phyloP scores from a whole-genome alignment of 176 grass and related monocot genomes.

The Avena insularis region DNA sequence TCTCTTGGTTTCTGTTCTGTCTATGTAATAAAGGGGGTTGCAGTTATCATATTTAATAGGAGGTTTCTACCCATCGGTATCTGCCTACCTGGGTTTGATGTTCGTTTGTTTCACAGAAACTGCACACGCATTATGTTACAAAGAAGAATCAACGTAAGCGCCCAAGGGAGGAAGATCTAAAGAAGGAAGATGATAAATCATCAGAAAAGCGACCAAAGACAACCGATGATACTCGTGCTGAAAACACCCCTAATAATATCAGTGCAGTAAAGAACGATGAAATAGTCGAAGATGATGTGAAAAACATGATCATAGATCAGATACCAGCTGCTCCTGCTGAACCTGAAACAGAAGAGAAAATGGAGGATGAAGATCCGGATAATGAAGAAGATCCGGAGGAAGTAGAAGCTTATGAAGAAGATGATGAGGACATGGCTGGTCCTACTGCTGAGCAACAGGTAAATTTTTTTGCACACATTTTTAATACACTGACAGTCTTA shows the following conservation, averaged over 20 bases:
- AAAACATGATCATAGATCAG: conserved; percentile 41
- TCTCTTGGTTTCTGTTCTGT: conserved; percentile 14
- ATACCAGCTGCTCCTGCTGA: conserved; percentile 34
- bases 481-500: not conserved
- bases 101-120: conserved; percentile 51
- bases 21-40: not conserved
- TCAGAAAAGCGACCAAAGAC: conserved; percentile 53
- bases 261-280: conserved; percentile 25
- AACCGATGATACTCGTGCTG: conserved; percentile 29
- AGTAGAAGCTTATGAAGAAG: conserved; percentile 54
- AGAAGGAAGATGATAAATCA: conserved; percentile 47
- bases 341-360: conserved; percentile 48
- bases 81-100: conserved; percentile 1
- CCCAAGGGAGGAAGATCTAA: conserved; percentile 61
- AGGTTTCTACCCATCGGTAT: not conserved
- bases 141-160: conserved; percentile 67
- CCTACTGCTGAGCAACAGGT: conserved; percentile 45
- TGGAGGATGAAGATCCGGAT: conserved; percentile 51
- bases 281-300: conserved; percentile 22
- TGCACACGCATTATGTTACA: conserved; percentile 47
- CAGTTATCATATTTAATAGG: not conserved
- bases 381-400: conserved; percentile 63
- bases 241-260: conserved; percentile 32
- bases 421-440: conserved; percentile 51
- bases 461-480: conserved; percentile 23